Base-by-base conservation (phyloP, 2,329 filamentous ascomycete genomes). In the Aureobasidium sp. region DNA sequence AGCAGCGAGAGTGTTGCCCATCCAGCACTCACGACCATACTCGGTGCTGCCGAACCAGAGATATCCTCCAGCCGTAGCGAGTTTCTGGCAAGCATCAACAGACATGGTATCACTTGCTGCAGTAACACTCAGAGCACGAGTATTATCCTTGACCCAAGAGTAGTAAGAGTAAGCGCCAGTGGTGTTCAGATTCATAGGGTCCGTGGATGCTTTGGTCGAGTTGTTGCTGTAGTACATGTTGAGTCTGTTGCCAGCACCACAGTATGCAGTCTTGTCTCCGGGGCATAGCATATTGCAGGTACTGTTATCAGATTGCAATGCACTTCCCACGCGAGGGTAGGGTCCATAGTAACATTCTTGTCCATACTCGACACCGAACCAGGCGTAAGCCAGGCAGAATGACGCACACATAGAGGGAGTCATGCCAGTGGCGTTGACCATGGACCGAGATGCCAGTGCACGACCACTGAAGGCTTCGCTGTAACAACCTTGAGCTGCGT, bases 21-120 rank as follows among this genome's bases (percentile, higher is more conserved):
- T 22, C n/a, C 50, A 75, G 62, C 76, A 78, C 65, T 77, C 72
- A 5, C 64, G 63, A 2, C 65, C 68, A 60, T 72, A 75, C 62
- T 77, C 73, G n/a, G 72, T 66, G 17, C 75, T 66, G 17, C 75
- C 76, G 57, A 75, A 76, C 63, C 70, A 76, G 35, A 66, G 62
- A 64, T 72, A 76, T 15, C 62, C 67, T 7, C 19, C 62, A 57
- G 68, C 71, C 71, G 65, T 64, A 74, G 54, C 64, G 60, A 2
- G 71, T 70, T 49, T 59, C 19, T 24, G 19, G 64, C 75, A 78
- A 57, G 66, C 67, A 31, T 76, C 73, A 11, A 78, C 66, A 7
- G 76, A 75, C 74, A 77, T 74, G 42, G 61, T 66, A 19, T 64
- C 49, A 12, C 64, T 67, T 49, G 67, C 59, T 6, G 66, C 11